phyloP scores from a whole-genome alignment of 192 early-diverging fungal species.

The Gigaspora rosea region DNA sequence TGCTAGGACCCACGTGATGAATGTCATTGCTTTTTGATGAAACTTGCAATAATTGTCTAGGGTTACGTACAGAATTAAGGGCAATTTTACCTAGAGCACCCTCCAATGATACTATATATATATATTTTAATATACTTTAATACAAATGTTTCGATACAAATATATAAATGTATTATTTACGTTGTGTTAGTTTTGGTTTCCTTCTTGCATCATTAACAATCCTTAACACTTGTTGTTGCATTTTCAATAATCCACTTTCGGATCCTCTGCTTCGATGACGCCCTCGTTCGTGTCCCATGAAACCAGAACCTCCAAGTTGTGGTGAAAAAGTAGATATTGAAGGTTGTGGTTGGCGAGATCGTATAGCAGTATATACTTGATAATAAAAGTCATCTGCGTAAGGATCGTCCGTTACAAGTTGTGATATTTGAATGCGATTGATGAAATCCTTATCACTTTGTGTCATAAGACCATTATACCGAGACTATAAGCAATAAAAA shows the following conservation, averaged over 20 bases:
- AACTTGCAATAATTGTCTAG: slow-evolving; percentile 82
- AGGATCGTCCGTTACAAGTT: slow-evolving; percentile 92
- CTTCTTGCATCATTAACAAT: slow-evolving; percentile 91
- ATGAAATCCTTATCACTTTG: slow-evolving; percentile 94
- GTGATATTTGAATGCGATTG: slow-evolving; percentile 90
- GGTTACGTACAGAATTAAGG: slow-evolving; percentile 83
- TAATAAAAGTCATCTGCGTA: slow-evolving; percentile 95
- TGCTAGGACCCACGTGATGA: slow-evolving; percentile 27
- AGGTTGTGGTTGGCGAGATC: slow-evolving; percentile 48
- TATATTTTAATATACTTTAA: neutral
- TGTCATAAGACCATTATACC: slow-evolving; percentile 89
- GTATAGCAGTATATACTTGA: slow-evolving; percentile 83
- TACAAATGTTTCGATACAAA: neutral
- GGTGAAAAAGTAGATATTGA: slow-evolving; percentile 34
- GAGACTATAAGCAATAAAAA: slow-evolving; percentile 52
- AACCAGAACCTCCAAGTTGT: slow-evolving; percentile 35
- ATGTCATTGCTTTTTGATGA: slow-evolving; percentile 45
- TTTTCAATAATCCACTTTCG: slow-evolving; percentile 62
- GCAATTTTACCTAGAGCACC: slow-evolving; percentile 96
- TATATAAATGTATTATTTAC: slow-evolving; percentile 42
- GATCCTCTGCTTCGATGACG: slow-evolving; percentile 43
- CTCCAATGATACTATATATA: slow-evolving; percentile 74
- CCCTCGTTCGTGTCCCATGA: slow-evolving; percentile 42
- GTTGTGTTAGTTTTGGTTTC: slow-evolving; percentile 80
- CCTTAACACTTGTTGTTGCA: slow-evolving; percentile 96